phyloP scores from a whole-genome alignment of 202 grass and related monocot genomes.

The Thinopyrum obtusiflorum region DNA sequence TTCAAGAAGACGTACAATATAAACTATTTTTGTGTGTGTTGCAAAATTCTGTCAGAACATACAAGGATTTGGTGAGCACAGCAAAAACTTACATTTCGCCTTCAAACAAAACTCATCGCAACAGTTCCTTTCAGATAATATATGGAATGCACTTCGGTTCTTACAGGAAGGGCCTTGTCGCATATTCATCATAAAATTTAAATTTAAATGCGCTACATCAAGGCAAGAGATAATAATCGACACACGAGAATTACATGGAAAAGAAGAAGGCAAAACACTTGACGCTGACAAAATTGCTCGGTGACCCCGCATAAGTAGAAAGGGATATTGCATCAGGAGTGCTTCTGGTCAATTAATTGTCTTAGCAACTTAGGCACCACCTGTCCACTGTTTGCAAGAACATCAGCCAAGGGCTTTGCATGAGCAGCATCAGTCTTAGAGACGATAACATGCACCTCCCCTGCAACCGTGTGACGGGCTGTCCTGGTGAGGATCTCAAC shows the following conservation, averaged over 20 bases:
- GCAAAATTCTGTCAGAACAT: no score
- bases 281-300: constrained; percentile 22
- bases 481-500: constrained; percentile 38
- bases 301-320: not conserved
- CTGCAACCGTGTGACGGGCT: constrained; percentile 47
- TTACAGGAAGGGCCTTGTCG: not conserved
- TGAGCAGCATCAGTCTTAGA: constrained; percentile 42
- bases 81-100: not conserved
- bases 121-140: constrained; percentile 2
- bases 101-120: not conserved
- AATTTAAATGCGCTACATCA: not conserved
- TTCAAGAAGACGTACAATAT: not conserved
- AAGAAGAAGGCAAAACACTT: not conserved
- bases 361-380: constrained; percentile 45
- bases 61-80: no score
- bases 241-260: constrained; percentile 9
- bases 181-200: not conserved
- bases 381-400: constrained; percentile 65
- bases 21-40: not conserved
- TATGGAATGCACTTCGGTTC: not conserved
- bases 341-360: not conserved
- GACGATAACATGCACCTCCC: constrained; percentile 64
- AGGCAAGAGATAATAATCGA: not conserved
- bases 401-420: constrained; percentile 47
- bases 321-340: not conserved